Conservation (phyloP, 1,284 basidiomycete species). For the Leccinum subfulvum region DNA sequence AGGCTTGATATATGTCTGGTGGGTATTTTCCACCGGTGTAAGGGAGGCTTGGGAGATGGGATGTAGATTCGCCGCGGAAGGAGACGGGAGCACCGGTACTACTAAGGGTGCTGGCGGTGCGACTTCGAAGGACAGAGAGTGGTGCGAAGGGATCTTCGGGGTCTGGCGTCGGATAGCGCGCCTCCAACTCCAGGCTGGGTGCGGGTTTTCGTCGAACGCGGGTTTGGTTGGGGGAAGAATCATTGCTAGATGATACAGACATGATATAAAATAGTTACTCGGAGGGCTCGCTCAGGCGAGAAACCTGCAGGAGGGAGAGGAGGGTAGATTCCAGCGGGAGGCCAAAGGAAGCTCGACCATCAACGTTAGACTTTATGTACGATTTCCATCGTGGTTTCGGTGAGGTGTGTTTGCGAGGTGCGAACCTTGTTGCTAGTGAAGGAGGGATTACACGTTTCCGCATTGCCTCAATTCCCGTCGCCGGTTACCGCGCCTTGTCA, state of each 20-base stretch:
- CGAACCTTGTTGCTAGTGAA: slow-evolving; percentile 18
- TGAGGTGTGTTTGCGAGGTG: slow-evolving; percentile 29
- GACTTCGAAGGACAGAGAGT: slow-evolving; percentile 33
- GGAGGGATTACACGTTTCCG: slow-evolving; percentile 27
- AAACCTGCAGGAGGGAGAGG: slow-evolving; percentile 16
- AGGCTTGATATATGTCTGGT: slow-evolving; percentile 33
- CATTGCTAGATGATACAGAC: slow-evolving; percentile 27
- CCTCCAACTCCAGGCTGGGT: slow-evolving; percentile 33
- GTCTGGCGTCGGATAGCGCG: slow-evolving; percentile 33
- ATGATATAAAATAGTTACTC: slow-evolving; percentile 28
- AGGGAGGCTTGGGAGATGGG: slow-evolving; percentile 32
- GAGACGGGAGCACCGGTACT: slow-evolving; percentile 30
- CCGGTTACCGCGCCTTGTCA: slow-evolving; percentile 32
- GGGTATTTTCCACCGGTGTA: slow-evolving; percentile 34
- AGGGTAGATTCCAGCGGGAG: slow-evolving; percentile 17
- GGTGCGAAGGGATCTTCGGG: slow-evolving; percentile 35
- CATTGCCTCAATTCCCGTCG: slow-evolving; percentile 34
- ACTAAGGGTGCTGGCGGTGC: slow-evolving; percentile 35
- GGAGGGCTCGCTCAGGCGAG: slow-evolving; percentile 11
- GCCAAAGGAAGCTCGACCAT: slow-evolving; percentile 12
- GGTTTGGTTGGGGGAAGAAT: slow-evolving; percentile 24
- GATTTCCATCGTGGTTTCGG: slow-evolving; percentile 36
- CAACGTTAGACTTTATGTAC: slow-evolving; percentile 30
- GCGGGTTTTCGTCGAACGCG: slow-evolving; percentile 35
- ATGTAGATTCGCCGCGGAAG: slow-evolving; percentile 33